Evolutionary conservation across 805 yeast species (phyloP).

Genomic region (Suhomyces sp.): DNA sequence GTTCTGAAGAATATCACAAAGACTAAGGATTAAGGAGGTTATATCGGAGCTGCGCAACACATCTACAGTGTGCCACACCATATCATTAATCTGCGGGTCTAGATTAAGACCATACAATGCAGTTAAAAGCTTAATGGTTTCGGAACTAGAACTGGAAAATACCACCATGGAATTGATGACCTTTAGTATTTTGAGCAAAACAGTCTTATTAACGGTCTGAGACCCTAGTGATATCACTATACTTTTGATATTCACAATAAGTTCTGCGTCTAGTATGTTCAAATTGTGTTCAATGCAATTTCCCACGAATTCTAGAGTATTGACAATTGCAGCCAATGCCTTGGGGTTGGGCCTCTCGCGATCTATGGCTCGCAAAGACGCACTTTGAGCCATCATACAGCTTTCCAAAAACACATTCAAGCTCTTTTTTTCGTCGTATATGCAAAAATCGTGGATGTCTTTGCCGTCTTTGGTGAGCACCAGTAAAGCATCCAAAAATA

Average conservation of each 20-base stretch:
- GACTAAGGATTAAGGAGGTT: slow-evolving; percentile 17
- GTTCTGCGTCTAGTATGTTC: slow-evolving; percentile 39
- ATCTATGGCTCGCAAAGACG: background rate
- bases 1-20: slow-evolving; percentile 20
- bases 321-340: slow-evolving; percentile 12
- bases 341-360: background rate
- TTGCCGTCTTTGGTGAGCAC: slow-evolving; percentile 52
- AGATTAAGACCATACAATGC: slow-evolving; percentile 34
- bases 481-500: slow-evolving; percentile 47
- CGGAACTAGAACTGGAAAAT: slow-evolving; percentile 40
- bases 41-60: slow-evolving; percentile 38
- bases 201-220: slow-evolving; percentile 34
- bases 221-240: slow-evolving; percentile 36
- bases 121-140: slow-evolving; percentile 45
- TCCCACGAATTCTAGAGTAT: slow-evolving; percentile 32
- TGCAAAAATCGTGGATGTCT: slow-evolving; percentile 50
- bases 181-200: slow-evolving; percentile 37
- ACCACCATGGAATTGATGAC: slow-evolving; percentile 44
- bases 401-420: slow-evolving; percentile 17
- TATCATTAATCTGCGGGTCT: slow-evolving; percentile 31
- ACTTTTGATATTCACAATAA: slow-evolving; percentile 29
- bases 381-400: background rate
- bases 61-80: slow-evolving; percentile 38
- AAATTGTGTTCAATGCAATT: slow-evolving; percentile 50
- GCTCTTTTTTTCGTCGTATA: slow-evolving; percentile 35